Conservation (phyloP, 352 stramenopile species). For the Peronospora tabacina region DNA sequence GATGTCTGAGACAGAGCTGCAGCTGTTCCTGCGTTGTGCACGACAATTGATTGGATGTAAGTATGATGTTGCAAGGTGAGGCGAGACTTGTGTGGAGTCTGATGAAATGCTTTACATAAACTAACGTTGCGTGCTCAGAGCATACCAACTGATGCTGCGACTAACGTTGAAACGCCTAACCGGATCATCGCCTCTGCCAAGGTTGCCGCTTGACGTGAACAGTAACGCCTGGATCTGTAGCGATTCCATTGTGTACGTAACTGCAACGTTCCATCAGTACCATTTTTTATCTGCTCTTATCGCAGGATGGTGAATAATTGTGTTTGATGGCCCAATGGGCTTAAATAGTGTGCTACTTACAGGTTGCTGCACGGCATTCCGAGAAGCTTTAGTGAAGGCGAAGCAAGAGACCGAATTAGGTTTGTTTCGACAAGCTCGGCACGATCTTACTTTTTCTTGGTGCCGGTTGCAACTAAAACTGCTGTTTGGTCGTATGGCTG, state of each 20-base stretch:
- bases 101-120: constrained; percentile 1
- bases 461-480: background rate
- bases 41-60: constrained; percentile 51
- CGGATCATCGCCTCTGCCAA: constrained; percentile 33
- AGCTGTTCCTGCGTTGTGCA: constrained; percentile 53
- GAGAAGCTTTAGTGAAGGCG: constrained; percentile 39
- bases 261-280: background rate
- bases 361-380: constrained; percentile 49
- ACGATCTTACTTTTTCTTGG: background rate
- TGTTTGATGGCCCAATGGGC: background rate
- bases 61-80: constrained; percentile 58
- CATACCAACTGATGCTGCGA: constrained; percentile 55
- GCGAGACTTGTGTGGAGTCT: background rate
- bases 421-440: constrained; percentile 18
- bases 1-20: constrained; percentile 40
- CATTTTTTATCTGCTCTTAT: background rate
- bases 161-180: constrained; percentile 44
- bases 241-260: constrained; percentile 62
- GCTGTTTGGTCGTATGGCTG: constrained; percentile 1
- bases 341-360: constrained; percentile 45
- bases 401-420: constrained; percentile 39
- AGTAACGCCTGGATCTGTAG: constrained; percentile 69
- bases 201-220: constrained; percentile 41
- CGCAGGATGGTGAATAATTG: constrained; percentile 1
- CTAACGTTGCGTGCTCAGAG: constrained; percentile 19